Evolutionary conservation across 2,329 filamentous ascomycete genomes (phyloP).

Genomic region (Nemania sp.): DNA sequence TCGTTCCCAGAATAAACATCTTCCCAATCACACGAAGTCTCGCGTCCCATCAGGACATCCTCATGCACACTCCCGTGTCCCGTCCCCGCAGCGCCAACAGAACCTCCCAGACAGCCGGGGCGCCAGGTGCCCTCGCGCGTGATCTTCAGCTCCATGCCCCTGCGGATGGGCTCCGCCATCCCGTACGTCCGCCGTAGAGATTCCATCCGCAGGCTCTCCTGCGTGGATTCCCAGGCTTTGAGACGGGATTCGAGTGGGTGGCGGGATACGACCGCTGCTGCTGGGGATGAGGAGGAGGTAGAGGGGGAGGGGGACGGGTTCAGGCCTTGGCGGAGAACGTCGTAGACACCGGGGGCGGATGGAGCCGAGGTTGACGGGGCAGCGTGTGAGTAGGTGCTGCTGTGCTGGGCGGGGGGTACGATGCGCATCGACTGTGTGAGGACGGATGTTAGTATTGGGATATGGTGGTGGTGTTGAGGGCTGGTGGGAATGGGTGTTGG

Average conservation of each 20-base stretch:
- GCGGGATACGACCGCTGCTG: constrained; percentile 57
- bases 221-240: constrained; percentile 85
- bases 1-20: constrained; percentile 87
- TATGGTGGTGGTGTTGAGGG: constrained; percentile 1
- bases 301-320: constrained; percentile 56
- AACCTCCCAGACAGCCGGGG: constrained; percentile 69
- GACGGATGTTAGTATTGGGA: constrained; percentile 27
- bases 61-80: constrained; percentile 74
- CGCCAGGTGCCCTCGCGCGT: constrained; percentile 78
- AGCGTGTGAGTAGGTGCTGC: constrained; percentile 67
- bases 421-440: constrained; percentile 80
- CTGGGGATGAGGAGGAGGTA: constrained; percentile 24
- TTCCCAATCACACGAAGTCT: constrained; percentile 84
- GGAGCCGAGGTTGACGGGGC: constrained; percentile 69
- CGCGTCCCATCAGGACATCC: constrained; percentile 82
- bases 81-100: constrained; percentile 62
- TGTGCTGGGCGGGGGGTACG: constrained; percentile 70
- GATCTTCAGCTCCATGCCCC: constrained; percentile 95
- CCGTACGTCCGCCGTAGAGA: constrained; percentile 84
- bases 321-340: constrained; percentile 85
- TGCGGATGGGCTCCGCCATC: constrained; percentile 86
- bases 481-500: constrained; percentile 2
- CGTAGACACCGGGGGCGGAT: constrained; percentile 89
- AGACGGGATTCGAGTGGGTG: constrained; percentile 94
- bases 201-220: constrained; percentile 87